Evolutionary conservation across 1,139 yeast genomes (phyloP).

Genomic region (Debaryomycetaceae sp.): DNA sequence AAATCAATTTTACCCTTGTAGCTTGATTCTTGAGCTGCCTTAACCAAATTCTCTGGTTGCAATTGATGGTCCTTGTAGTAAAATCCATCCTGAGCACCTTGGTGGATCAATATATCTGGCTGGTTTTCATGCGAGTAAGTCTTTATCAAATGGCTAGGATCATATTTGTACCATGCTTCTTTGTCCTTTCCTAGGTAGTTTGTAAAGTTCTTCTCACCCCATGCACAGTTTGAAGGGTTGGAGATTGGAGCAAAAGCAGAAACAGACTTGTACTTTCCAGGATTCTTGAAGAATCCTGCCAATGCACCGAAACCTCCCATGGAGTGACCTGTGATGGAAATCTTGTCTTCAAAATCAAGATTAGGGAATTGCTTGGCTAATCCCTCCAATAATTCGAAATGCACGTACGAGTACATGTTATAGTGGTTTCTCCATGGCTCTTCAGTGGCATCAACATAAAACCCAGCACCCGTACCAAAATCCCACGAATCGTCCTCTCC

Average conservation of each 20-base stretch:
- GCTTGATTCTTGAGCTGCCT: conserved; percentile 56
- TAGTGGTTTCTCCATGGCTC: conserved; percentile 72
- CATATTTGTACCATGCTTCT: conserved; percentile 66
- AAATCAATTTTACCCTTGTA: conserved; percentile 63
- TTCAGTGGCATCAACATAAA: conserved; percentile 79
- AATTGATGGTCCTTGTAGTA: conserved; percentile 61
- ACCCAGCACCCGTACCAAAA: conserved; percentile 95
- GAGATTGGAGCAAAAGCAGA: conserved; percentile 90
- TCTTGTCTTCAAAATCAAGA: conserved; percentile 51
- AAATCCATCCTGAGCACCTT: conserved; percentile 76
- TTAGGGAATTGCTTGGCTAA: conserved; percentile 45
- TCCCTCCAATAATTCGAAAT: conserved; percentile 61
- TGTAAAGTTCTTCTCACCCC: conserved; percentile 81
- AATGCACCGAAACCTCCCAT: conserved; percentile 98
- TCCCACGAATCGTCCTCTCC: conserved; percentile 88
- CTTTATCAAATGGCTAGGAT: conserved; percentile 73
- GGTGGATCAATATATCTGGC: conserved; percentile 73
- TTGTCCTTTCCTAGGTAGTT: conserved; percentile 70
- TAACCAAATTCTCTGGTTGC: conserved; percentile 69
- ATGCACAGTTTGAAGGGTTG: conserved; percentile 71
- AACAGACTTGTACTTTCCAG: conserved; percentile 73
- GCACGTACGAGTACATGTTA: conserved; percentile 83
- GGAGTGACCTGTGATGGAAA: conserved; percentile 88
- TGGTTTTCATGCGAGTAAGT: conserved; percentile 46
- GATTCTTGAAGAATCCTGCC: conserved; percentile 69